Base-by-base conservation (phyloP, 2,329 filamentous ascomycete species). In the Eutypella sp. region DNA sequence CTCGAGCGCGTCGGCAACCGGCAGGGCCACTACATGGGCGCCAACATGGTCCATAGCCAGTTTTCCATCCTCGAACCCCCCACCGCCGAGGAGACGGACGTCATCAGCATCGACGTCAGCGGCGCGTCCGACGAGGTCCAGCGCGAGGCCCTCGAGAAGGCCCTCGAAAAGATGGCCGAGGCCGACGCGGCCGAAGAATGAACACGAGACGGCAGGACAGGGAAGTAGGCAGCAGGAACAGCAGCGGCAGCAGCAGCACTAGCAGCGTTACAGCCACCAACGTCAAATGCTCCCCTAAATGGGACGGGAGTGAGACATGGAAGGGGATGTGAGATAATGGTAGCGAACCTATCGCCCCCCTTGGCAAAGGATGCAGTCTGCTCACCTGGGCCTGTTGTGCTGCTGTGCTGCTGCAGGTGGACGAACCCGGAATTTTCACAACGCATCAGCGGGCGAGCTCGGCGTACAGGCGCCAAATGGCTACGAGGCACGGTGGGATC, bases 21-120 rank as follows among this genome's bases (percentile, higher is more conserved):
- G 55, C 71, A 91, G 68, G 83, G 83, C 43, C 93, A 99, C 65
- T 99, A 93, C 69, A 96, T 99, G 91, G 92, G 93, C 58, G 86
- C 89, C 56, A 81, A 82, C 59, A 97, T 99, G 92, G 91, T 99
- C 8, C 84, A 87, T 59, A 95, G 89, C 68, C 93, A 99, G 65
- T 86, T 97, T 55, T 81, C 84, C 51, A 85, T 83, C 43, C 77
- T 99, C n/a, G 92, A 99, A 69, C 82, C 85, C 51, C 93, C 93
- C 0, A 75, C 75, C 42, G 67, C 70, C 39, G 81, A 88, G 45
- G 87, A 90, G 61, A 75, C 67, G 19, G 88, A 93, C 65, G 84
- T 87, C 50, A 75, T 90, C 51, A 80, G 72, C 45, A 73, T 92
- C 47, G 84, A 90, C 62, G 84, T 87, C 45, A 81, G 79, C 69